phyloP scores from a whole-genome alignment of 2,329 filamentous ascomycete genomes.

The Nothophoma quercina region DNA sequence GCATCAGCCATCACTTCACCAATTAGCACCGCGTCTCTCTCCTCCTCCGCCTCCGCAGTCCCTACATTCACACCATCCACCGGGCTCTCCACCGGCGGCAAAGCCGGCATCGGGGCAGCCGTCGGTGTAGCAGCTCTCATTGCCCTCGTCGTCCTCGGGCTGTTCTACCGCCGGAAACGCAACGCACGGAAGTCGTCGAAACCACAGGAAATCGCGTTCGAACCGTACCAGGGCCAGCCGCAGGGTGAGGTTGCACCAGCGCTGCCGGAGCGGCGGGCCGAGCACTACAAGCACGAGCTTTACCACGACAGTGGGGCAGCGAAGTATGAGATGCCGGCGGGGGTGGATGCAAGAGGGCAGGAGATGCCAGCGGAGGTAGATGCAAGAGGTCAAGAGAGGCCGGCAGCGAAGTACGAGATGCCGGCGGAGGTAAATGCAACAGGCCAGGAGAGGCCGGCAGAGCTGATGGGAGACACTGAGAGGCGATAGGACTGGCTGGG shows the following conservation, averaged over 20 bases:
- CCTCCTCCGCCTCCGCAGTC: too few relatives aligned
- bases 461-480: background rate
- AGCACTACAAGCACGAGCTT: too few relatives aligned
- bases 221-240: too few relatives aligned
- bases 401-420: constrained; percentile 28
- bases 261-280: too few relatives aligned
- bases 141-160: constrained; percentile 74
- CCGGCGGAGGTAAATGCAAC: background rate
- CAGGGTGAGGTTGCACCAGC: too few relatives aligned
- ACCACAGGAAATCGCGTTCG: too few relatives aligned
- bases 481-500: too few relatives aligned
- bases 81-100: constrained; percentile 29
- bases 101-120: constrained; percentile 31
- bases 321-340: constrained; percentile 26
- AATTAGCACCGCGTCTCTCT: too few relatives aligned
- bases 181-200: too few relatives aligned
- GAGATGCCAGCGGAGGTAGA: constrained; percentile 12
- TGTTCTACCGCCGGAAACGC: constrained; percentile 29
- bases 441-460: background rate
- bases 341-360: background rate
- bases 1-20: too few relatives aligned
- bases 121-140: constrained; percentile 28
- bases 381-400: too few relatives aligned
- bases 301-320: constrained; percentile 15
- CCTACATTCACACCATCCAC: background rate